These are phyloP conservation scores for Elsinoe batatas DNA, from an alignment of 2,329 filamentous ascomycete genomes.

Conservation along the genomic window DNA sequence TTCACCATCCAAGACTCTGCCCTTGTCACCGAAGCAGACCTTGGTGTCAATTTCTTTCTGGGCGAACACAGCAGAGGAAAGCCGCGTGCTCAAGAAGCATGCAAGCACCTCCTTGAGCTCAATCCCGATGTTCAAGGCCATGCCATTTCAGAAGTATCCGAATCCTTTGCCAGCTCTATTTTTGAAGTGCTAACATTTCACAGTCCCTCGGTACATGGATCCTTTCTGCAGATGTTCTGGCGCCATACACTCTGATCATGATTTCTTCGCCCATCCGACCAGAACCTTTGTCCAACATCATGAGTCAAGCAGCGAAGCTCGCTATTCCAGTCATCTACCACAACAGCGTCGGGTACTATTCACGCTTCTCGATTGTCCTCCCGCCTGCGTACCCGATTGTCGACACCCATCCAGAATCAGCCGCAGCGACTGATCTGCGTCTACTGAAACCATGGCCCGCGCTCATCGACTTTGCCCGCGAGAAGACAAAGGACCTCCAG, in stretches of 20 bases:
- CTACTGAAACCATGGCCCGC: constrained; percentile 81
- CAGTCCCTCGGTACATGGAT: too few species aligned
- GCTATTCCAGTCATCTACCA: constrained; percentile 69
- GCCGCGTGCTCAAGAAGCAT: constrained; percentile 67
- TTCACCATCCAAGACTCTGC: constrained; percentile 85
- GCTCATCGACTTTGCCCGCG: constrained; percentile 54
- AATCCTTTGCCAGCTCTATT: constrained; percentile 23
- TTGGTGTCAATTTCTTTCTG: constrained; percentile 96
- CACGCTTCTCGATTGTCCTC: constrained; percentile 71
- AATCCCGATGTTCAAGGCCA: constrained; percentile 85
- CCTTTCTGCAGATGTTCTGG: constrained; percentile 30
- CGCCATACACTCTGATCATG: constrained; percentile 50
- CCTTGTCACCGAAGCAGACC: constrained; percentile 65
- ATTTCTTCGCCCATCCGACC: constrained; percentile 50
- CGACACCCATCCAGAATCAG: constrained; percentile 87
- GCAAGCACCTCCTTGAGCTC: constrained; percentile 69
- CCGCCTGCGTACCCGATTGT: constrained; percentile 81
- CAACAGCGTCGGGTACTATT: constrained; percentile 87
- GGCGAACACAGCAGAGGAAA: constrained; percentile 68
- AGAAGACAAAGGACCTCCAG: constrained; percentile 49
- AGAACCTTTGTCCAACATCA: constrained; percentile 43
- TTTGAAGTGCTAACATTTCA: too few species aligned
- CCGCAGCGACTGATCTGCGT: constrained; percentile 74
- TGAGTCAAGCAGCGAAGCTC: constrained; percentile 42
- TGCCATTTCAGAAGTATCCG: constrained; percentile 48